These are phyloP conservation scores for Rhododendron mucronatum DNA, from an alignment of 148 eudicot species.

Conservation along the genomic window DNA sequence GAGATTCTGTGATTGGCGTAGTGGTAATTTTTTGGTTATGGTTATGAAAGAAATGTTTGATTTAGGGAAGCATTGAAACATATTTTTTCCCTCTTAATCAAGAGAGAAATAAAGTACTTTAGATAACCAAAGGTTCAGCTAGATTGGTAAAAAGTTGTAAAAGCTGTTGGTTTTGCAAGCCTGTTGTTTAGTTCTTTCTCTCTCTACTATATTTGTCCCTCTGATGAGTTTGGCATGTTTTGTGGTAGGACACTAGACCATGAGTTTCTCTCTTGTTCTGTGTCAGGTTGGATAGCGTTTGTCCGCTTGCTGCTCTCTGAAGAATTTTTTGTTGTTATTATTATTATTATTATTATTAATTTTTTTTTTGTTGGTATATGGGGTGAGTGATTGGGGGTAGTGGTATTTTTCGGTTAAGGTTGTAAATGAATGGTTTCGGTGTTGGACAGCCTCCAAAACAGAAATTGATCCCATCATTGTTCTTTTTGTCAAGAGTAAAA, in stretches of 20 bases:
- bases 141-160: neutral
- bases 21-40: neutral
- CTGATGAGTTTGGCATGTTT: neutral
- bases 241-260: neutral
- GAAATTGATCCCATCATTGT: neutral
- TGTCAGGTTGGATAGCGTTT: neutral
- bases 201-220: neutral
- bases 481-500: neutral
- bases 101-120: neutral
- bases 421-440: neutral
- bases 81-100: no score
- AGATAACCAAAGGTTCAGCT: neutral
- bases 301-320: neutral
- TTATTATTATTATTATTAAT: neutral
- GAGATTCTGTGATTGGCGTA: neutral
- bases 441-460: neutral
- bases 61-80: neutral
- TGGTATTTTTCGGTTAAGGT: neutral
- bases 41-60: neutral
- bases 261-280: neutral
- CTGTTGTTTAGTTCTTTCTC: neutral
- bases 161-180: neutral
- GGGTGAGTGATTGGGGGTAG: neutral
- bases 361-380: neutral
- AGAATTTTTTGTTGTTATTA: neutral